These are phyloP conservation scores for Nannochloropsis gaditana DNA, from an alignment of 108 stramenopile genomes.

Conservation along the genomic window DNA sequence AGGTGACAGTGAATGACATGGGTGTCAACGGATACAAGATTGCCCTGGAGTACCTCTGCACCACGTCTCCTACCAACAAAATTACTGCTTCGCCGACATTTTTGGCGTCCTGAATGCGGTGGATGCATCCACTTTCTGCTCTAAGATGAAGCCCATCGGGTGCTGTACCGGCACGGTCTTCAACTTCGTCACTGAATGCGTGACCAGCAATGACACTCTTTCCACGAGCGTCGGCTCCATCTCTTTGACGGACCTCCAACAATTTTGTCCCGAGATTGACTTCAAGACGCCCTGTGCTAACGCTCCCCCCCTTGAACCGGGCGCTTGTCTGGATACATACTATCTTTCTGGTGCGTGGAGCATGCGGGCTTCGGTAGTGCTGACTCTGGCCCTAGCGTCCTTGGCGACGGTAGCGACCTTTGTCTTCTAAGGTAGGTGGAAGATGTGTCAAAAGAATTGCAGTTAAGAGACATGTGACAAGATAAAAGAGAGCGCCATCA, in stretches of 20 bases:
- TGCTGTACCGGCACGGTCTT: slow-evolving; percentile 2
- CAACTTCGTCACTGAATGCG: slow-evolving; percentile 6
- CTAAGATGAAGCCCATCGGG: slow-evolving; percentile 13
- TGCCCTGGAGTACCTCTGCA: background rate
- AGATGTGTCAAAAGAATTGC: too few species aligned
- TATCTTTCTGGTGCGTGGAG: slow-evolving; percentile 3
- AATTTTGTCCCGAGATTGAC: background rate
- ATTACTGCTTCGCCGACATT: slow-evolving; percentile 15
- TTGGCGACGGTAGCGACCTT: background rate
- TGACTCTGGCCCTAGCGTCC: background rate
- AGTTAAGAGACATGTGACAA: too few species aligned
- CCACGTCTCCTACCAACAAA: slow-evolving; percentile 1
- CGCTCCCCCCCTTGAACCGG: background rate
- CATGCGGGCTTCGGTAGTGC: background rate
- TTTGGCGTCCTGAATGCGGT: background rate
- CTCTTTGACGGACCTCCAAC: background rate
- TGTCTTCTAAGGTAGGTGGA: background rate
- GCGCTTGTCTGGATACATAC: background rate
- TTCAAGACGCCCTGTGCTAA: background rate
- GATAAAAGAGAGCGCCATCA: too few species aligned
- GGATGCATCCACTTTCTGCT: background rate
- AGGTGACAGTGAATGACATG: slow-evolving; percentile 7
- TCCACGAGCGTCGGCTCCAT: background rate
- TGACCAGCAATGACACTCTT: slow-evolving; percentile 8
- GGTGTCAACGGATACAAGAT: slow-evolving; percentile 2